Evolutionary conservation across 2,329 filamentous ascomycete genomes (phyloP), one percentile per base, ranked within the genome.

Genomic region (Neonectria neomacrospora): DNA sequence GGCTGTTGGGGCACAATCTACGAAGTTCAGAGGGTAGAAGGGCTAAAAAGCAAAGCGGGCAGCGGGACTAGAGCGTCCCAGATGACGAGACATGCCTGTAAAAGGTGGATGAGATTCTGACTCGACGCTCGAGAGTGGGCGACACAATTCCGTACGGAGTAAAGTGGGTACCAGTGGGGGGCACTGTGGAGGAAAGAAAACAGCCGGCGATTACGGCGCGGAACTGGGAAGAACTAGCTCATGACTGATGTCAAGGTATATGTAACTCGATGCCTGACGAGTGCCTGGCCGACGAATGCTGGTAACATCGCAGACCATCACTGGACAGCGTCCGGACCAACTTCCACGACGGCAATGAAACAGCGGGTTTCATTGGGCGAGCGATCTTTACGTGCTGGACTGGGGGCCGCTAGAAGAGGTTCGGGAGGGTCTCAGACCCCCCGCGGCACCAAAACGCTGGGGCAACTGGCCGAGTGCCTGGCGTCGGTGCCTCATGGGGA

Each of bases 381-480:
- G 20, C 20, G 14, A 61, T 45, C 52, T 67, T 34, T 6, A 8
- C 55, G n/a, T 51, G 42, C 22, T 51, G 28, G 12, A 30, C 28
- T 32, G 42, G 45, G 45, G 39, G 18, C 41, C 57, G 55, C 60
- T 54, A 53, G 48, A 57, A 54, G 41, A 50, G 53, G 53, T 50
- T 48, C 48, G 14, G 34, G 47, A 44, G 44, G 34, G 34, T 57
- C 53, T 48, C 48, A 51, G 26, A 41, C 37, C 45, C 26, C 26
- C n/a, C 14, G 22, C 39, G 22, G 45, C 45, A 51, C 47, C 37
- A 42, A 47, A 58, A 56, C 48, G 50, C 45, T 22, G 54, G 62
- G 41, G 48, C 37, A 20, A 20, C 16, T 41, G 8, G n/a, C 16
- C 26, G 23, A 32, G 41, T 70, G 67, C 67, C 64, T 69, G 69